Evolutionary conservation across 2,329 filamentous ascomycete species (phyloP).

Genomic region (Aquanectria penicillioides): DNA sequence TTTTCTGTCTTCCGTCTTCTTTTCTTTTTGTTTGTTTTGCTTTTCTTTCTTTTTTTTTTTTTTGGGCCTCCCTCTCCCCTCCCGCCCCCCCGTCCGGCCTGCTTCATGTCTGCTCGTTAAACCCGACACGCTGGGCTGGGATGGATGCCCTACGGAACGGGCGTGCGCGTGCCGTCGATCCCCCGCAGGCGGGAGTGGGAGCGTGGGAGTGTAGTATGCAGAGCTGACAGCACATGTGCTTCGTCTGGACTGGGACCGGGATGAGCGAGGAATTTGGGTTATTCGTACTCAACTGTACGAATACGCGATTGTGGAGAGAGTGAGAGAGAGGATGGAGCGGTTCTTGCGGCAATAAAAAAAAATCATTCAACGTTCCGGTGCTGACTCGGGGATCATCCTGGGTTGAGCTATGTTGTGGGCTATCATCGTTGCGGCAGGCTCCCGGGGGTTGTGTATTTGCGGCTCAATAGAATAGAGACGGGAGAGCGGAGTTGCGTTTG

Average conservation of each 20-base stretch:
- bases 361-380: neutral
- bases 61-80: neutral
- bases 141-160: constrained; percentile 1
- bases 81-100: neutral
- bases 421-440: constrained; percentile 3
- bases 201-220: neutral
- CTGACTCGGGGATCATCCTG: constrained; percentile 4
- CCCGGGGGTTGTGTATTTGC: neutral
- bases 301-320: neutral
- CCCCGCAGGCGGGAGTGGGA: constrained; percentile 6
- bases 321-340: neutral
- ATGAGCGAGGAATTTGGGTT: neutral
- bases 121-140: constrained; percentile 12
- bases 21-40: neutral
- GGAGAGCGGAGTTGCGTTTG: no score
- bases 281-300: constrained; percentile 12
- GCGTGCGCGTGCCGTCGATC: constrained; percentile 7
- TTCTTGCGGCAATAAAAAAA: no score
- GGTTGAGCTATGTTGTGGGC: neutral
- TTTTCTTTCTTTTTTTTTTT: neutral
- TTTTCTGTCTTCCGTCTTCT: no score
- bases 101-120: constrained; percentile 7
- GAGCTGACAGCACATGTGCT: neutral
- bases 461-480: no score
- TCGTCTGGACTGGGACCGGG: neutral